Evolutionary conservation across 345 rosid genomes (phyloP), one percentile per base, ranked within the genome.

Genomic region (Durio zibethinus): DNA sequence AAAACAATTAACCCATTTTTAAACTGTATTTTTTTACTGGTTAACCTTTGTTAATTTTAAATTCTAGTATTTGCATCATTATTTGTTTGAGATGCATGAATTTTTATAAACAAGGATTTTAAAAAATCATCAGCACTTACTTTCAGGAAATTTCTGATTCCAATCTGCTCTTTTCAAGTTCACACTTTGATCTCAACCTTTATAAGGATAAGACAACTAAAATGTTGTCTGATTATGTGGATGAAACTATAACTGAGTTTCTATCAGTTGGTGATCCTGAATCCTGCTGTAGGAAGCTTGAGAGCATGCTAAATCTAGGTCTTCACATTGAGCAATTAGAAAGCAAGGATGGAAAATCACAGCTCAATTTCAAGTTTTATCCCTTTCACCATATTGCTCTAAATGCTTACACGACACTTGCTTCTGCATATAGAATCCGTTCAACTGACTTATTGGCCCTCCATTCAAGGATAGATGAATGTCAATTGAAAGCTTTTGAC

Each of bases 271-370:
- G 86, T 50, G 83, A 87, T 79, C 86, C 94, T 10, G 81, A 87
- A 73, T 79, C 86, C 68, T 90, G 97, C 81, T 90, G 95, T 76
- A 74, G 76, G 80, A 88, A 81, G 84, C 89, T 93, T 27, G 98
- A 91, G 84, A 78, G 21, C 76, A 29, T 91, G 12, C 90, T 91
- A 56, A 31, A 43, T 56, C 83, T 68, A 6, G 90, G 92, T 72
- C 76, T 88, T 53, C 71, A 47, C 27, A 77, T 78, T 72, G 83
- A 80, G 76, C 63, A 65, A 10, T 57, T 64, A 54, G 80, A 76
- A 59, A 72, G 33, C 9, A 61, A 74, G 36, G 73, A 48, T 61
- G 82, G 57, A 68, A 72, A 74, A 73, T 20, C 66, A 43, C 76
- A 65, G 78, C 78, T 79, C 76, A 85, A 42, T 73, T 73, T 79